Percentiles rank a stretch among this genome's conserved stretches.
phyloP scores from a whole-genome alignment of 106 monocot genomes.

The Platanthera zijinensis region DNA sequence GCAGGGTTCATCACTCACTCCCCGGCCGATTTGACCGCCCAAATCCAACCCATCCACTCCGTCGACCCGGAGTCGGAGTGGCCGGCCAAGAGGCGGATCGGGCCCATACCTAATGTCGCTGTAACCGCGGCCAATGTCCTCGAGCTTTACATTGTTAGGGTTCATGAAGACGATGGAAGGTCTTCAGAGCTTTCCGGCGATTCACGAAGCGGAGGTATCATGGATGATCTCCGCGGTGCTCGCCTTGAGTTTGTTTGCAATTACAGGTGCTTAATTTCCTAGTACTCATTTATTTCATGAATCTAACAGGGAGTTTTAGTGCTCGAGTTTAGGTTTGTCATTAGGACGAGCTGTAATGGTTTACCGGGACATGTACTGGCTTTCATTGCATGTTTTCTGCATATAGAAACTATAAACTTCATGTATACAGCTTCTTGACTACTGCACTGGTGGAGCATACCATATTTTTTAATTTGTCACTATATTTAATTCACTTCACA shows the following conservation, averaged over 20 bases:
- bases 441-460: neutral
- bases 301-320: neutral
- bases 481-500: too few relatives aligned
- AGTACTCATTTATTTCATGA: neutral
- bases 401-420: too few relatives aligned
- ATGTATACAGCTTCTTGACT: too few relatives aligned
- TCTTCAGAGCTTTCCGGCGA: constrained; percentile 5
- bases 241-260: constrained; percentile 78
- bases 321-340: neutral
- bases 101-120: constrained; percentile 60
- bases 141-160: constrained; percentile 73
- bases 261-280: constrained; percentile 37
- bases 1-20: constrained; percentile 74
- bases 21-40: constrained; percentile 29
- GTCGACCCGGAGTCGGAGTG: constrained; percentile 57
- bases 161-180: constrained; percentile 49
- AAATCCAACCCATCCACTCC: constrained; percentile 19
- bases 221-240: constrained; percentile 67
- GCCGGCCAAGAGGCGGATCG: constrained; percentile 22
- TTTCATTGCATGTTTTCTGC: too few relatives aligned
- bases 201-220: constrained; percentile 28
- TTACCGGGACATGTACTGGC: neutral
- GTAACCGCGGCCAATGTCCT: constrained; percentile 72
- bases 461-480: too few relatives aligned
- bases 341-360: neutral